Percentiles rank a stretch among this genome's conserved stretches.
These are phyloP conservation scores for Colletotrichum navitas DNA, from an alignment of 2,329 filamentous ascomycete genomes.

Conservation along the genomic window DNA sequence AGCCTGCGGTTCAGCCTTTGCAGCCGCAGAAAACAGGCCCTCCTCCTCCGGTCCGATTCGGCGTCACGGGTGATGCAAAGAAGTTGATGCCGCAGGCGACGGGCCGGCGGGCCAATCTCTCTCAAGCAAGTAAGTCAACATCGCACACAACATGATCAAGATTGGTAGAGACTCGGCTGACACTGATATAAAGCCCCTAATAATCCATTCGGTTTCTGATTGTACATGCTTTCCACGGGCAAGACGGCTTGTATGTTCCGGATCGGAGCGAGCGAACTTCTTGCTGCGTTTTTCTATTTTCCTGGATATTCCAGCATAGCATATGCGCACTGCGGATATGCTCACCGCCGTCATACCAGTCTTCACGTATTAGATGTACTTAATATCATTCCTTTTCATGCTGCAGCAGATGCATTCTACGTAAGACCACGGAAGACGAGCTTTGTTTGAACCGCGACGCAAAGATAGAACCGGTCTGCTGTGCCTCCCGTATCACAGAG, in stretches of 20 bases:
- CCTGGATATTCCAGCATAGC: conserved; percentile 35
- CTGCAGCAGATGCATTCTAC: neutral
- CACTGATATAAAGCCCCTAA: conserved; percentile 57
- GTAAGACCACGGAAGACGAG: neutral
- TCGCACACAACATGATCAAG: neutral
- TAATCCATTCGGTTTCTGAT: conserved; percentile 66
- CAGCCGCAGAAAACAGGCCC: conserved; percentile 70
- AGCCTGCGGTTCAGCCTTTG: conserved; percentile 59
- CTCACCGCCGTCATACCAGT: conserved; percentile 22
- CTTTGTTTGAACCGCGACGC: neutral
- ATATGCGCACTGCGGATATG: conserved; percentile 21
- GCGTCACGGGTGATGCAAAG: conserved; percentile 78
- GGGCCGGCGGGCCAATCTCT: conserved; percentile 88
- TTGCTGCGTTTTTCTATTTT: conserved; percentile 26
- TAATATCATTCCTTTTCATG: conserved; percentile 25
- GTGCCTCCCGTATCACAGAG: neutral
- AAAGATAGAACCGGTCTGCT: neutral
- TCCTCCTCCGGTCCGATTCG: conserved; percentile 89
- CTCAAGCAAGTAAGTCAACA: conserved; percentile 89
- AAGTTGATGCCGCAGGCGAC: conserved; percentile 89
- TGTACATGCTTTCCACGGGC: conserved; percentile 13
- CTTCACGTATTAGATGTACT: conserved; percentile 36
- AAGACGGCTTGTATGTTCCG: neutral
- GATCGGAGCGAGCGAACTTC: conserved; percentile 20
- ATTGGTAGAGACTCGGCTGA: conserved; percentile 39